Percentiles rank a stretch among this genome's conserved stretches.
These are phyloP conservation scores for Apiotrichum domesticum DNA, from an alignment of 1,284 basidiomycete genomes.

Conservation along the genomic window DNA sequence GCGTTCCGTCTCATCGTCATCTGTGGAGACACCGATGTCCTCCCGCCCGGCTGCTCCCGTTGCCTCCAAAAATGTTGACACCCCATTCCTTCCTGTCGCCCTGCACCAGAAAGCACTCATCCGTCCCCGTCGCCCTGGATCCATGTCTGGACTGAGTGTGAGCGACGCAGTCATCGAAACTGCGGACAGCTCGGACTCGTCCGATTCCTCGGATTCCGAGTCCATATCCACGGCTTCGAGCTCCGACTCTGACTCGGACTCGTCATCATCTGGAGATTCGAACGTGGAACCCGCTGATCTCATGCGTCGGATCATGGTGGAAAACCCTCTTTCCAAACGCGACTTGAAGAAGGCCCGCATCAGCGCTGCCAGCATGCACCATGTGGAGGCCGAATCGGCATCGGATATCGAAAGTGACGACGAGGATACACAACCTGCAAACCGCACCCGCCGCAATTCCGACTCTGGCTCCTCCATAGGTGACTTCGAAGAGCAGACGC, in stretches of 20 bases:
- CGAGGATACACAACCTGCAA: constrained; percentile 6
- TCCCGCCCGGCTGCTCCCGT: not conserved
- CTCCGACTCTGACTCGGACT: constrained; percentile 9
- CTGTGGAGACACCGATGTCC: not conserved
- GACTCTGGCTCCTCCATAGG: constrained; percentile 35
- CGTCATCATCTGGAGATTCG: not conserved
- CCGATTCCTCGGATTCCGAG: constrained; percentile 14
- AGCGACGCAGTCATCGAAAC: constrained; percentile 42
- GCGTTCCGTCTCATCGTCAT: too few relatives aligned
- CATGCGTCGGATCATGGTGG: constrained; percentile 25
- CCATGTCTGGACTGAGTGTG: constrained; percentile 35
- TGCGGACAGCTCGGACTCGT: constrained; percentile 19
- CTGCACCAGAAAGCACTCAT: constrained; percentile 29
- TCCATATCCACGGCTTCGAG: not conserved
- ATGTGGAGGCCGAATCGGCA: constrained; percentile 14
- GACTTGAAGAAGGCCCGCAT: constrained; percentile 23
- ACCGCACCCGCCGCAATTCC: not conserved
- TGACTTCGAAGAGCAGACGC: constrained; percentile 25
- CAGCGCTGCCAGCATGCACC: constrained; percentile 30
- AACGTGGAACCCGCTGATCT: constrained; percentile 20
- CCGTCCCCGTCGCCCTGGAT: constrained; percentile 24
- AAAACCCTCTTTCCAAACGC: constrained; percentile 23
- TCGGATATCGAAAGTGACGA: constrained; percentile 16
- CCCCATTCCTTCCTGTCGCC: constrained; percentile 16
- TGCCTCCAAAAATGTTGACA: not conserved